phyloP scores from a whole-genome alignment of 441 rosid genomes.

The Syzygium malaccense region DNA sequence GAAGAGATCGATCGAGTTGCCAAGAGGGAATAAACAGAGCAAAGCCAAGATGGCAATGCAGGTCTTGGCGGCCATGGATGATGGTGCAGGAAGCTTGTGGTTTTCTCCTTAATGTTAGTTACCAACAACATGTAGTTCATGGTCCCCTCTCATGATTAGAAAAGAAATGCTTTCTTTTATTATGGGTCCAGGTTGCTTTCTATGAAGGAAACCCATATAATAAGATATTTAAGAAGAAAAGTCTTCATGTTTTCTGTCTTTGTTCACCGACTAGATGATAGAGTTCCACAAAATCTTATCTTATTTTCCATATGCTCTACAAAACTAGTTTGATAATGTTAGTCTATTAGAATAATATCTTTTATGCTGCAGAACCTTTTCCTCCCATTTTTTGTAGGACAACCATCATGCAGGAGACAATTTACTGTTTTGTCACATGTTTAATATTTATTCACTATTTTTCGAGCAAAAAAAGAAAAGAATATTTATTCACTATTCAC shows the following conservation, averaged over 20 bases:
- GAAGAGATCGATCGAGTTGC: constrained; percentile 33
- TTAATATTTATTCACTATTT: too few relatives aligned
- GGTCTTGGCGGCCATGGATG: constrained; percentile 30
- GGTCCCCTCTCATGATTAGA: background rate
- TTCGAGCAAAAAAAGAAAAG: too few relatives aligned
- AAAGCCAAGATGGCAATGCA: constrained; percentile 17
- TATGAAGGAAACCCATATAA: constrained; percentile 2
- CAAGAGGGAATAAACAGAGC: constrained; percentile 21
- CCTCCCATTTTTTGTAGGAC: background rate
- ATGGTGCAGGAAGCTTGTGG: background rate
- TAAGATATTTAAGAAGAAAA: background rate
- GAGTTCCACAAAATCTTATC: background rate
- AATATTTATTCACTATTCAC: background rate
- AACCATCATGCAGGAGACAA: background rate
- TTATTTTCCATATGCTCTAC: background rate
- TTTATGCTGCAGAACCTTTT: background rate
- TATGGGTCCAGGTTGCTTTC: constrained; percentile 19
- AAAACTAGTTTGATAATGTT: background rate
- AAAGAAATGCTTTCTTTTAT: constrained; percentile 4
- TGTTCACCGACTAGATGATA: background rate
- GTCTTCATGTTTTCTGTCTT: background rate
- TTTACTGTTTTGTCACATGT: background rate
- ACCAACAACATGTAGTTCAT: constrained; percentile 16
- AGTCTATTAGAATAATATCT: background rate
- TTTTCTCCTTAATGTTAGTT: constrained; percentile 19